Evolutionary conservation across 805 yeast genomes (phyloP).

Genomic region (Saturnispora galanensis): DNA sequence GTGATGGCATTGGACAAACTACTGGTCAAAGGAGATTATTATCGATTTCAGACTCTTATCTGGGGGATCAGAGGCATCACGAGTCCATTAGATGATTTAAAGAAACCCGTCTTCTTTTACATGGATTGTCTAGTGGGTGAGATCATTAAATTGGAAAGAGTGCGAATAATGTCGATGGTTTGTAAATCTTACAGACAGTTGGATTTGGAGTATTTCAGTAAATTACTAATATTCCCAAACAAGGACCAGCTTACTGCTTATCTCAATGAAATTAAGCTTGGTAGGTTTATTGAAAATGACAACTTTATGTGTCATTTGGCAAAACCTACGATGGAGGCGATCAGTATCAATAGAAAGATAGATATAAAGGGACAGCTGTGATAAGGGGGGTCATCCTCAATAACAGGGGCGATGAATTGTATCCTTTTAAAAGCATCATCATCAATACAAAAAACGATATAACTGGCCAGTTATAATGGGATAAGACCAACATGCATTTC

Average conservation of each 20-base stretch:
- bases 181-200: constrained; percentile 47
- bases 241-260: constrained; percentile 35
- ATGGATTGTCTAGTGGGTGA: constrained; percentile 17
- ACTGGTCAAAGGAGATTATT: constrained; percentile 38
- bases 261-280: constrained; percentile 32
- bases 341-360: constrained; percentile 41
- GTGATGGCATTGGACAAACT: constrained; percentile 31
- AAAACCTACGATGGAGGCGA: constrained; percentile 15
- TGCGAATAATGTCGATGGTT: constrained; percentile 45
- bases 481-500: too few relatives aligned
- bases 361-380: constrained; percentile 87
- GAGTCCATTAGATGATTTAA: constrained; percentile 1
- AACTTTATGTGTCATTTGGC: constrained; percentile 22
- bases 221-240: constrained; percentile 18
- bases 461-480: too few relatives aligned
- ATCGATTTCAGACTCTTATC: constrained; percentile 12
- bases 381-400: not conserved
- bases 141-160: constrained; percentile 48
- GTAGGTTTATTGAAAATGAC: constrained; percentile 19
- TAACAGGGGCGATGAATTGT: too few relatives aligned
- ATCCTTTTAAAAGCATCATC: too few relatives aligned
- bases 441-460: too few relatives aligned
- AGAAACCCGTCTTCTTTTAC: constrained; percentile 6
- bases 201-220: constrained; percentile 17
- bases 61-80: not conserved